Evolutionary conservation across 768 basidiomycete genomes (phyloP), one percentile per base, ranked within the genome.

Genomic region (Favolaschia claudopus): DNA sequence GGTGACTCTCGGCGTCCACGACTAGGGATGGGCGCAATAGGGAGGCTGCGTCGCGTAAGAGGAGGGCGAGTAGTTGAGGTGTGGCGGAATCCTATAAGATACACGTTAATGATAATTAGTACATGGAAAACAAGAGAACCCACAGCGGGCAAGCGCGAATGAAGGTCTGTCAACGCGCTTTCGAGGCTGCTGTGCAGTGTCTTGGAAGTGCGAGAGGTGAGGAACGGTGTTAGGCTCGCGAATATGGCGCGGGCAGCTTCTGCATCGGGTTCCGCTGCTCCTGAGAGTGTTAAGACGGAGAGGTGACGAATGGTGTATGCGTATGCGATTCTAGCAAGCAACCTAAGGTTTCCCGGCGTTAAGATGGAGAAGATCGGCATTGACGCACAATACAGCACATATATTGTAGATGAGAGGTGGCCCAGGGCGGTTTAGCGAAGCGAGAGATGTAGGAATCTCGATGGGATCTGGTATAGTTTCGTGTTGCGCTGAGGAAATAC

Each of bases 331-430:
- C 92, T 93, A 53, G 38, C 34, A n/a, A 29, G 6, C 43, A 20
- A 5, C 29, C 9, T 9, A 25, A 43, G 57, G 9, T 36, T 24
- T 19, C 27, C 54, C 37, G 37, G 7, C 32, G 29, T 10, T 32
- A 44, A 17, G 12, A 22, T n/a, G n/a, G 20, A 19, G 7, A 15
- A 43, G 8, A 58, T 55, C 14, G 45, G 10, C 36, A 12, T 14
- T 17, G 27, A 79, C 91, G 40, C 68, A 93, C 93, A 83, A 80
- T 24, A 92, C 72, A 8, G 86, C 85, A 34, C 81, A 81, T 27
- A 92, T 74, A 58, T 95, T 95, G 66, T 89, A 92, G 2, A 88
- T 65, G 14, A 94, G 74, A 0, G 82, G 70, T 6, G 80, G 74
- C 1, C 77, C 71, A 4, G 60, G 68, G 9, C 75, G 70, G 34